phyloP scores from a whole-genome alignment of 1,284 basidiomycete genomes.

The Austroboletus niveus region DNA sequence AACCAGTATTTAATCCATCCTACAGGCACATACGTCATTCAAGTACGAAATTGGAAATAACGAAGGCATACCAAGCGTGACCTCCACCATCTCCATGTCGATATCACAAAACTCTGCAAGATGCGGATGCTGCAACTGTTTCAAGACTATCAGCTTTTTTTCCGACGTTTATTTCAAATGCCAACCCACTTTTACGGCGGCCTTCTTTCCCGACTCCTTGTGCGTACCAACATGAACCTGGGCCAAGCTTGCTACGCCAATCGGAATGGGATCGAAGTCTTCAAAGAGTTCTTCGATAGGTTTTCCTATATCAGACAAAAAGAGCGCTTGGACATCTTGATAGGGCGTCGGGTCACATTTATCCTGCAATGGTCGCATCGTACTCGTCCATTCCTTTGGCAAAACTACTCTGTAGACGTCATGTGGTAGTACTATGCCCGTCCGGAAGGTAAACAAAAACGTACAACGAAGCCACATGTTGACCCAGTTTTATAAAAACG shows the following conservation, averaged over 20 bases:
- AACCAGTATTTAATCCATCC: constrained; percentile 89
- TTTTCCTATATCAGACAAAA: constrained; percentile 70
- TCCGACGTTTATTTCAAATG: background rate
- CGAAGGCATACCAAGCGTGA: constrained; percentile 55
- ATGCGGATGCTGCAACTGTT: constrained; percentile 89
- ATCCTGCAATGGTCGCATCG: constrained; percentile 76
- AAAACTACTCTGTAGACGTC: constrained; percentile 51
- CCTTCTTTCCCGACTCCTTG: constrained; percentile 65
- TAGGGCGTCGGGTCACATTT: constrained; percentile 80
- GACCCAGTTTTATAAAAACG: constrained; percentile 91
- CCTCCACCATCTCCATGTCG: constrained; percentile 85
- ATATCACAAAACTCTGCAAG: constrained; percentile 89
- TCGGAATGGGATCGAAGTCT: constrained; percentile 85
- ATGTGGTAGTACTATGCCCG: background rate
- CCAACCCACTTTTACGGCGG: constrained; percentile 82
- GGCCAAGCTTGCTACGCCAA: constrained; percentile 92
- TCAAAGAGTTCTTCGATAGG: constrained; percentile 68
- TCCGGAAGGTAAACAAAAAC: constrained; percentile 22
- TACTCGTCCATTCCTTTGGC: constrained; percentile 77
- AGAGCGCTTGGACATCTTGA: constrained; percentile 66
- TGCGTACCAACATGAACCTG: constrained; percentile 91
- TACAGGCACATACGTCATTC: constrained; percentile 25
- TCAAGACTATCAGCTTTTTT: constrained; percentile 4
- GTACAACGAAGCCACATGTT: constrained; percentile 78
- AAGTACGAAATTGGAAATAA: background rate